Evolutionary conservation across 1,139 yeast species (phyloP), one percentile per base, ranked within the genome.

Genomic region (Hyphopichia burtonii): DNA sequence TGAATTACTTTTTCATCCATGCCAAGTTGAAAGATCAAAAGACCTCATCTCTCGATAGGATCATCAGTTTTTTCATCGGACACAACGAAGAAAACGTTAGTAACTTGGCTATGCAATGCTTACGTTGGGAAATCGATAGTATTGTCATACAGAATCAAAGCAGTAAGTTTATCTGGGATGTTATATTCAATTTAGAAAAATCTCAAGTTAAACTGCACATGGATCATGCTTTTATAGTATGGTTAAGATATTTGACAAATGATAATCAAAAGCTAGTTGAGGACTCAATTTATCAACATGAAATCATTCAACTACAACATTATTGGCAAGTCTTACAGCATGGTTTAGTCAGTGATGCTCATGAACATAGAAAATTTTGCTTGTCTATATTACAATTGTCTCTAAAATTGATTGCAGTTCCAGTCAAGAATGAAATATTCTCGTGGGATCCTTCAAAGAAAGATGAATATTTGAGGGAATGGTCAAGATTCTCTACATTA

Each of bases 401-500:
- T 0, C 67, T 90, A 15, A 78, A 76, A 47, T 56, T 69, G 2
- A 60, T 83, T 2, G 54, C 62, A 1, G 41, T 47, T 0, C 62
- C 74, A 15, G 54, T 86, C 28, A 43, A 65, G 3, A 74, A 71
- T 30, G 55, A 62, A 0, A 61, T 71, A 16, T 74, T 86, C 48
- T 41, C 51, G 1, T 84, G 90, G 84, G 61, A 69, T n/a, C 43
- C 52, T 0, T 19, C 52, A 0, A 49, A 66, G 1, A 53, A 53
- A 3, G 55, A 56, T 0, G 51, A 53, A 3, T 69, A 74, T 39
- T 53, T 78, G 31, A 68, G 67, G 14, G 79, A 81, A 37, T 90
- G 96, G 96, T 74, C 78, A 38, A 72, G 88, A 46, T 90, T 71
- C 53, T 71, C 81, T 28, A 86, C 96, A 0, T 65, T 90, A 12